These are phyloP conservation scores for Saururus chinensis DNA, from an alignment of 164 flowering plant species.

Conservation along the genomic window DNA sequence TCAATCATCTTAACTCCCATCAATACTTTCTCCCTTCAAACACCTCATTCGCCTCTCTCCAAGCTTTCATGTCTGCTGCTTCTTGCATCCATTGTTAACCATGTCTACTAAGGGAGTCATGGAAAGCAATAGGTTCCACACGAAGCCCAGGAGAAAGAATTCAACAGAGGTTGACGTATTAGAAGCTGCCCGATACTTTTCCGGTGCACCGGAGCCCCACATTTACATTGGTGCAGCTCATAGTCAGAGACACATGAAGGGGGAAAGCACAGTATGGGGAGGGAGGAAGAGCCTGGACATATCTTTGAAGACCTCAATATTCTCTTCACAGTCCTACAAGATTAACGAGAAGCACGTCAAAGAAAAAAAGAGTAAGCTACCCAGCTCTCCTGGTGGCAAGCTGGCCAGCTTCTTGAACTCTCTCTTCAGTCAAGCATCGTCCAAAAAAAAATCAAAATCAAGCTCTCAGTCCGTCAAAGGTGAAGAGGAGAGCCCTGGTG, in stretches of 20 bases:
- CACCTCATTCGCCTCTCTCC: background rate
- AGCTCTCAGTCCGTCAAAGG: conserved; percentile 34
- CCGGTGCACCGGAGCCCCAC: conserved; percentile 29
- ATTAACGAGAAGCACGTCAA: conserved; percentile 24
- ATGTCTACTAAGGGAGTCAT: conserved; percentile 32
- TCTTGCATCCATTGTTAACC: conserved; percentile 4
- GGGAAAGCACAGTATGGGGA: conserved; percentile 19
- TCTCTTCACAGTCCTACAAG: conserved; percentile 13
- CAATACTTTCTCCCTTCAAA: conserved; percentile 9
- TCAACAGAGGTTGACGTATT: conserved; percentile 90
- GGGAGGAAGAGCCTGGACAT: conserved; percentile 64
- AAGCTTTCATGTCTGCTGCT: background rate
- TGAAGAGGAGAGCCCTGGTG: conserved; percentile 43
- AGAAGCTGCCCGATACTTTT: conserved; percentile 78
- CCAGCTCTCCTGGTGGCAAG: conserved; percentile 82
- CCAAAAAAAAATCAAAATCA: conserved; percentile 61
- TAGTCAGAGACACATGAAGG: conserved; percentile 17
- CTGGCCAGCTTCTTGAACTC: conserved; percentile 16
- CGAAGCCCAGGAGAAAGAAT: conserved; percentile 40
- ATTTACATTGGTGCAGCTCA: conserved; percentile 6
- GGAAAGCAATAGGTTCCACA: conserved; percentile 19
- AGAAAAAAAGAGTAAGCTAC: conserved; percentile 49
- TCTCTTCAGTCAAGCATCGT: conserved; percentile 33
- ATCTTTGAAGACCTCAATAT: conserved; percentile 17
- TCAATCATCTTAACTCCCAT: conserved; percentile 29